Evolutionary conservation across 345 rosid genomes (phyloP).

Genomic region (Raphanus raphanistrum): DNA sequence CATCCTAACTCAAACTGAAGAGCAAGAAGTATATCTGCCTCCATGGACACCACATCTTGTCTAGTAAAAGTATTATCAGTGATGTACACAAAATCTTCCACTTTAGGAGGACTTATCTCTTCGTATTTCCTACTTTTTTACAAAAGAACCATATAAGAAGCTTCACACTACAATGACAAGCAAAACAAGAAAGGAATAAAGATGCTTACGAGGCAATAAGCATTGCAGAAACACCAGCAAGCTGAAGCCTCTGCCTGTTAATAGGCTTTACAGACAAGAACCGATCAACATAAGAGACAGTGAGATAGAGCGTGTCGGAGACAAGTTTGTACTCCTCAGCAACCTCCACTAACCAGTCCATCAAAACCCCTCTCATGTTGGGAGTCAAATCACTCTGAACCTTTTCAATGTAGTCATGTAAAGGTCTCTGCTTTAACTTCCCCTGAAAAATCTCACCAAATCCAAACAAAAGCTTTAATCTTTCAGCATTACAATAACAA

Average conservation of each 20-base stretch:
- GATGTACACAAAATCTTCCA: constrained; percentile 66
- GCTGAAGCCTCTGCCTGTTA: constrained; percentile 62
- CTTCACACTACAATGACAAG: background rate
- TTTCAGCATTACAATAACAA: background rate
- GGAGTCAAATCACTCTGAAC: constrained; percentile 61
- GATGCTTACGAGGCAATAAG: constrained; percentile 79
- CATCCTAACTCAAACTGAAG: constrained; percentile 65
- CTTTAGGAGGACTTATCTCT: constrained; percentile 64
- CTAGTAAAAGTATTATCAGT: constrained; percentile 67
- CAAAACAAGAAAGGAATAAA: background rate
- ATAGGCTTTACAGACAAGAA: constrained; percentile 52
- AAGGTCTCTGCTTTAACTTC: constrained; percentile 56
- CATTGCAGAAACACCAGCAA: constrained; percentile 76
- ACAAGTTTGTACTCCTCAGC: constrained; percentile 68
- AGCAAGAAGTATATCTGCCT: constrained; percentile 57
- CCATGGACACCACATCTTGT: constrained; percentile 72
- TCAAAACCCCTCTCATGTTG: constrained; percentile 65
- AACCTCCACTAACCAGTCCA: constrained; percentile 81
- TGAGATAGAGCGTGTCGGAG: constrained; percentile 59
- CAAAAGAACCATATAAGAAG: constrained; percentile 9
- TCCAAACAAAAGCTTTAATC: background rate
- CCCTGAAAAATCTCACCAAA: no score
- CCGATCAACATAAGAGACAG: constrained; percentile 54
- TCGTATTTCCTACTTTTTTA: constrained; percentile 57
- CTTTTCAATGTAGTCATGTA: constrained; percentile 64